Conservation (phyloP, 2,329 filamentous ascomycete species). For the Alternaria conjuncta region DNA sequence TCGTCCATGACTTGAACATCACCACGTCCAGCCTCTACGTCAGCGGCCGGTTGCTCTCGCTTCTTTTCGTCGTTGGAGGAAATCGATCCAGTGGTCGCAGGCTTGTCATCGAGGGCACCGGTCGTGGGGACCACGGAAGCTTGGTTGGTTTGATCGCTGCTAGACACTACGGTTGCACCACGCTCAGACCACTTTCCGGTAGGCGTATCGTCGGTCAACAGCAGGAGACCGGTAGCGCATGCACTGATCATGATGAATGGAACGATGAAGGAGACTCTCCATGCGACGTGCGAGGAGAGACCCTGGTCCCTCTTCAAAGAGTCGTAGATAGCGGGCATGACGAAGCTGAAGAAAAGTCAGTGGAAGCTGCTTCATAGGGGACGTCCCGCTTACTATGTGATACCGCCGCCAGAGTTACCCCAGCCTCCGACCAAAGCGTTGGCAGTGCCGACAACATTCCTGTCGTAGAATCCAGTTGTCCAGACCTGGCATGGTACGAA, state of each 20-base stretch:
- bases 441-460: conserved; percentile 86
- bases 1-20: conserved; percentile 62
- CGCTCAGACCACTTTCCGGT: conserved; percentile 82
- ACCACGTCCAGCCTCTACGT: conserved; percentile 57
- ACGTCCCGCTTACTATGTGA: conserved; percentile 69
- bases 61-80: conserved; percentile 51
- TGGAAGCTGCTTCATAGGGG: neutral
- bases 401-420: conserved; percentile 86
- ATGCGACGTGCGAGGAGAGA: conserved; percentile 71
- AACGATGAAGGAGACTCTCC: conserved; percentile 84
- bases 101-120: conserved; percentile 56
- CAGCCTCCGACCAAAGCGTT: conserved; percentile 85
- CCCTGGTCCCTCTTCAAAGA: conserved; percentile 68
- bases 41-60: conserved; percentile 19
- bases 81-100: conserved; percentile 40
- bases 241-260: conserved; percentile 77
- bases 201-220: conserved; percentile 81
- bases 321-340: conserved; percentile 90
- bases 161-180: conserved; percentile 62
- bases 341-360: conserved; percentile 60
- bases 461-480: conserved; percentile 92
- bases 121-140: conserved; percentile 59
- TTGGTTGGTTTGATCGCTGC: conserved; percentile 57
- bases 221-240: conserved; percentile 71
- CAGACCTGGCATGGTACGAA: conserved; percentile 92